Evolutionary conservation across 164 flowering plant genomes (phyloP), one percentile per base, ranked within the genome.

Genomic region (Stephania yunnanensis): DNA sequence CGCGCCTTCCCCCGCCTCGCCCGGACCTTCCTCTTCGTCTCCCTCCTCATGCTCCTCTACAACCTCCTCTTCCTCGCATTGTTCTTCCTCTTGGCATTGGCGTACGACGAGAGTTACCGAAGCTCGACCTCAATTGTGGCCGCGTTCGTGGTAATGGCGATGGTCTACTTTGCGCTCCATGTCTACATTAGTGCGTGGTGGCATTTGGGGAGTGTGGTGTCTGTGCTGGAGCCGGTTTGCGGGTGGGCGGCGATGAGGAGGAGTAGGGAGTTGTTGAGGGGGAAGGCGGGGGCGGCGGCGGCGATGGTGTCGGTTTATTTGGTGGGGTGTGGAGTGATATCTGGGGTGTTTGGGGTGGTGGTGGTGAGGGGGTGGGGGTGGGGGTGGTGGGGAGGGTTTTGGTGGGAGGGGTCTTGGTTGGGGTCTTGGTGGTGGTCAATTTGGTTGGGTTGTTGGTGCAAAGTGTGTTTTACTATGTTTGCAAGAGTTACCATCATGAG

Each of bases 391-490:
- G 70, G 45, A 92, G 93, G 80, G 85, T 90, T 77, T 75, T 87
- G 74, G 86, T 88, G 6, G 99, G 97, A 31, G 97, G 97, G 53
- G 80, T 91, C 70, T 83, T 89, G 75, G 97, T 95, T 65, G 95
- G 95, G 19, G 72, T 91, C 10, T 61, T 93, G 82, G 97, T 93
- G 82, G 83, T 95, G 77, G 97, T 95, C 74, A 93, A 95, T 86
- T 78, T 95, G 81, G 87, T 91, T 46, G 99, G 97, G 13, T 80
- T 95, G 84, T 71, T 95, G 86, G 89, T 91, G 72, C 99, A 93
- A 83, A 95, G 99, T 79, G 94, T 95, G 83, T 95, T 95, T 79
- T 95, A 95, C 78, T 95, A 93, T 83, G 94, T 95, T 0, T 95
- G 97, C 79, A 95, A 95, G 89, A 93, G 97, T 77, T 90, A 81